Percentiles rank a stretch among this genome's conserved stretches.
These are phyloP conservation scores for Violaceomyces palustris DNA, from an alignment of 1,284 basidiomycete species.

Conservation along the genomic window DNA sequence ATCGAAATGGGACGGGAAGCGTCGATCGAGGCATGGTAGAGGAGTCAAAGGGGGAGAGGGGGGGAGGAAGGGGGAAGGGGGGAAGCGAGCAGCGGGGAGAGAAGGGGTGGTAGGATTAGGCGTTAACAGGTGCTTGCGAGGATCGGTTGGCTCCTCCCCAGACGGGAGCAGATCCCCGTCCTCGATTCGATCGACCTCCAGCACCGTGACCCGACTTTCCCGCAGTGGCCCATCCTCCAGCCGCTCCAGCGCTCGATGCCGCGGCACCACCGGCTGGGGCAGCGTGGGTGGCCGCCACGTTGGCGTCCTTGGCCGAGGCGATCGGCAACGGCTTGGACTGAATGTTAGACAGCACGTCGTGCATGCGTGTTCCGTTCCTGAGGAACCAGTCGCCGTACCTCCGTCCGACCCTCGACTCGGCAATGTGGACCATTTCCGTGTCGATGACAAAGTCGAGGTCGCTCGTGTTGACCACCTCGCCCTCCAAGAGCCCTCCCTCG, in stretches of 20 bases:
- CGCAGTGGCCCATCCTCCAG: neutral
- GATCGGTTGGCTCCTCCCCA: no score
- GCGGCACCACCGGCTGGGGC: neutral
- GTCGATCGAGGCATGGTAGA: no score
- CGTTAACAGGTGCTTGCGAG: no score
- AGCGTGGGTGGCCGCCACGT: neutral
- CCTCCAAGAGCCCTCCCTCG: slow-evolving; percentile 67
- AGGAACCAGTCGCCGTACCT: slow-evolving; percentile 96
- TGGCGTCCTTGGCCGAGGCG: neutral
- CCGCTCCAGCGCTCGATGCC: neutral
- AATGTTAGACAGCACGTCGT: slow-evolving; percentile 36
- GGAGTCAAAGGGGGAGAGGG: no score
- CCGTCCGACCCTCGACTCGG: slow-evolving; percentile 83
- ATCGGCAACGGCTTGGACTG: slow-evolving; percentile 42
- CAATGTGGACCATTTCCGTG: slow-evolving; percentile 90
- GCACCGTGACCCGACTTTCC: no score
- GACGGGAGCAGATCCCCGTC: no score
- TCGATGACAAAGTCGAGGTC: slow-evolving; percentile 94
- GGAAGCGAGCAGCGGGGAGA: no score
- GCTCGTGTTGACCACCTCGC: slow-evolving; percentile 79
- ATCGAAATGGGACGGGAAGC: no score
- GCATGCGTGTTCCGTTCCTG: slow-evolving; percentile 56
- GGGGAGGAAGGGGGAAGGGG: no score
- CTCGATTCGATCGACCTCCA: no score
- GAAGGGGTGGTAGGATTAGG: no score